These are phyloP conservation scores for baker's yeast (Saccharomyces cerevisiae) DNA, from an alignment of 805 yeast species.

Conservation along the genomic window DNA sequence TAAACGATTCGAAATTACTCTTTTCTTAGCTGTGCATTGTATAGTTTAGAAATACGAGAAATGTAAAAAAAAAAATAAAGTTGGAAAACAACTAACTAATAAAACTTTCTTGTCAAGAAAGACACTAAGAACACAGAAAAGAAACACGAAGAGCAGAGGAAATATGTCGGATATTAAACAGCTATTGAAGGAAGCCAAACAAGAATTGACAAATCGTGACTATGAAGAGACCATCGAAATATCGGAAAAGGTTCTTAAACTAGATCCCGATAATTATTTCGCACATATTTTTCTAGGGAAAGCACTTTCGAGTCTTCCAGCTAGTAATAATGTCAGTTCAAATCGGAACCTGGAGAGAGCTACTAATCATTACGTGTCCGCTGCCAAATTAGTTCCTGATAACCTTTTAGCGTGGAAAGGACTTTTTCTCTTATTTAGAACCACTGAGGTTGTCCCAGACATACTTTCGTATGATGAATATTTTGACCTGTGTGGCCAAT, in stretches of 20 bases:
- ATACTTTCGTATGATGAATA: conserved; percentile 32
- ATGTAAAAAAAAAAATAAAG: neutral
- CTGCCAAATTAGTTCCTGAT: conserved; percentile 42
- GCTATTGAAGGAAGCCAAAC: conserved; percentile 41
- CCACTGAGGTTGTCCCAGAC: conserved; percentile 29
- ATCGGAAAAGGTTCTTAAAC: conserved; percentile 46
- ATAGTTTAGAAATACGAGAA: neutral
- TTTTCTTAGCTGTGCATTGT: neutral
- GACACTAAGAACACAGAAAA: neutral
- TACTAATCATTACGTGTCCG: conserved; percentile 35
- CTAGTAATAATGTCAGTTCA: conserved; percentile 33
- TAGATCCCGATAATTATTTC: conserved; percentile 50
- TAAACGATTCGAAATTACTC: neutral
- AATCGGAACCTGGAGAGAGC: conserved; percentile 9
- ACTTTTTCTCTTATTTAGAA: conserved; percentile 38
- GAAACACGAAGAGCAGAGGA: neutral
- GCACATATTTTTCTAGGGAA: conserved; percentile 71
- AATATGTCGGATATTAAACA: conserved; percentile 30
- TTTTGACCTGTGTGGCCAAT: conserved; percentile 40
- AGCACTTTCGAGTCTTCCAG: conserved; percentile 42
- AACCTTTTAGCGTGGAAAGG: conserved; percentile 80
- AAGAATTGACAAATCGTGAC: conserved; percentile 47
- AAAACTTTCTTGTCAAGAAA: neutral
- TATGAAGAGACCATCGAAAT: conserved; percentile 53
- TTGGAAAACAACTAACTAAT: neutral